Conservation (phyloP, 2,329 filamentous ascomycete species). For the Aureobasidium sp. region DNA sequence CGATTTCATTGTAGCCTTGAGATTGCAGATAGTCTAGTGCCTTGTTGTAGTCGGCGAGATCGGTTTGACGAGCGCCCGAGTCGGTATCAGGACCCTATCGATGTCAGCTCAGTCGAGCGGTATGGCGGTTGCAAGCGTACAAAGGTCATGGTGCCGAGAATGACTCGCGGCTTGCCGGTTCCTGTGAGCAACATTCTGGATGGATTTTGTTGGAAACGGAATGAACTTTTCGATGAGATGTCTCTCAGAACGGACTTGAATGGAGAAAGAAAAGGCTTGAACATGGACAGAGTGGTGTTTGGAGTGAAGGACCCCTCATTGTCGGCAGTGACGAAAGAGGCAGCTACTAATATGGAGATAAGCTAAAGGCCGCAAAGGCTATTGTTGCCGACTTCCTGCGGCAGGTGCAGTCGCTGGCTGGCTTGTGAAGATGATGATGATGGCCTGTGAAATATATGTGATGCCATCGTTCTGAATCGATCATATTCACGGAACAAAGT, state of each 20-base stretch:
- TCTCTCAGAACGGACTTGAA: not conserved
- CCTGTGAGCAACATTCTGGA: constrained; percentile 32
- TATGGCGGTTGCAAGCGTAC: constrained; percentile 34
- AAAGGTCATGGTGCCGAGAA: constrained; percentile 84
- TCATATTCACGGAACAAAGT: not conserved
- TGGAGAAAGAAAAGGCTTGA: not conserved
- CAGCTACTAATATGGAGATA: constrained; percentile 8
- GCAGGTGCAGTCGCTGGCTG: not conserved
- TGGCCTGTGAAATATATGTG: not conserved
- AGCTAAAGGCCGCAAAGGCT: not conserved
- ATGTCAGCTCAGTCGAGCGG: not conserved
- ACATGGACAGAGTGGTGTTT: not conserved
- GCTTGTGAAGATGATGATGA: no score
- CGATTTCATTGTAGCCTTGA: constrained; percentile 76
- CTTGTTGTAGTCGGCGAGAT: constrained; percentile 59
- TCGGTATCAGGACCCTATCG: constrained; percentile 43
- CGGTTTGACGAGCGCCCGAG: constrained; percentile 63
- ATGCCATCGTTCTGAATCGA: not conserved
- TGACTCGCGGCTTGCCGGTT: constrained; percentile 55
- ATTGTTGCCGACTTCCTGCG: not conserved
- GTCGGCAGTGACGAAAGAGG: constrained; percentile 6
- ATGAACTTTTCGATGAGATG: not conserved
- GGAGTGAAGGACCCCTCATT: not conserved
- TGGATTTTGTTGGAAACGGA: not conserved
- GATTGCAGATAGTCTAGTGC: constrained; percentile 67